Evolutionary conservation across 768 basidiomycete species (phyloP).

Genomic region (Hydnomerulius pinastri): DNA sequence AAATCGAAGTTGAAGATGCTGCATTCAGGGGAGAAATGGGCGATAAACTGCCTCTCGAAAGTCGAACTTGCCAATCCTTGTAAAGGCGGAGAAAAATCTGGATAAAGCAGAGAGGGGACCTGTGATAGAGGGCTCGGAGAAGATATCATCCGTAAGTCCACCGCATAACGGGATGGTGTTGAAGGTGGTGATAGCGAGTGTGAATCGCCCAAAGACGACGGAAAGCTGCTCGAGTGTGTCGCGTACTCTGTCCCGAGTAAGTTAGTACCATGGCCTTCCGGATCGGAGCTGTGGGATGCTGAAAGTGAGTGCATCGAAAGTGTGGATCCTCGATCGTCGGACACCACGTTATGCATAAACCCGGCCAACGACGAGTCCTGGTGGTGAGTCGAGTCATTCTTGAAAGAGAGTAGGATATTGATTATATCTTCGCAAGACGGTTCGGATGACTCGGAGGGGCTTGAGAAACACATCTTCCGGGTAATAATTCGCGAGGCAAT

Average conservation of each 20-base stretch:
- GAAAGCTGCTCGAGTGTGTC: not conserved
- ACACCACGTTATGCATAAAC: not conserved
- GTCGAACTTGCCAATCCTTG: conserved; percentile 27
- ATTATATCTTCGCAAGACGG: conserved; percentile 9
- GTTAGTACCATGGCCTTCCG: not conserved
- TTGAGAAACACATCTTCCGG: not conserved
- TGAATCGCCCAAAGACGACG: conserved; percentile 4
- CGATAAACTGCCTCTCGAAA: conserved; percentile 31
- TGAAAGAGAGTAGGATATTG: conserved; percentile 9
- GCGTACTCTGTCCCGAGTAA: not conserved
- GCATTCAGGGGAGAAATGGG: conserved; percentile 22
- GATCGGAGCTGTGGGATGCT: conserved; percentile 16
- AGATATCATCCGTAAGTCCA: conserved; percentile 16
- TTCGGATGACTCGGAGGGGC: conserved; percentile 1
- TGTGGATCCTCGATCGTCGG: not conserved
- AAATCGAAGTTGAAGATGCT: conserved; percentile 12
- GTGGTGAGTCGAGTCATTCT: conserved; percentile 7
- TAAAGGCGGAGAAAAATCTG: conserved; percentile 30
- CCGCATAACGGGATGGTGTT: conserved; percentile 10
- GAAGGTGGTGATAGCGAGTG: conserved; percentile 11
- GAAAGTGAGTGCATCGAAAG: not conserved
- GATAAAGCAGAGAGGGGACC: conserved; percentile 16
- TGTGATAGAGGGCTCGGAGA: conserved; percentile 32
- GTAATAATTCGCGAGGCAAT: not conserved
- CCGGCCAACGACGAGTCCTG: conserved; percentile 2